Conservation (phyloP, 805 yeast species). For the Wickerhamomyces rabaulensis region DNA sequence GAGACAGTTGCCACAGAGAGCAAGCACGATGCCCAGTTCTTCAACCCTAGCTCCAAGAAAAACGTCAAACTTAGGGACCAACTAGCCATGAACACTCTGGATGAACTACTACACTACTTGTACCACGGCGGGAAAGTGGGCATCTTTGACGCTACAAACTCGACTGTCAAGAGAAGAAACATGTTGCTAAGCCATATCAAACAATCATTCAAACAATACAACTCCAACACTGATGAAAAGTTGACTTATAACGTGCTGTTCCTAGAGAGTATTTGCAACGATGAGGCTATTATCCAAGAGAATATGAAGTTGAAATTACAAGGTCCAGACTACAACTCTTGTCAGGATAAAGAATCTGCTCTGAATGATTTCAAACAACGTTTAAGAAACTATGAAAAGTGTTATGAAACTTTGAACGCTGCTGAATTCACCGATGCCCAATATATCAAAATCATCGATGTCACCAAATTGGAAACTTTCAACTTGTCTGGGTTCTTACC, state of each 20-base stretch:
- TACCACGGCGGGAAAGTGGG: slow-evolving; percentile 38
- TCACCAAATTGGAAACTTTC: slow-evolving; percentile 48
- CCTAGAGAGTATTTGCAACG: slow-evolving; percentile 31
- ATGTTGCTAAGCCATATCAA: slow-evolving; percentile 26
- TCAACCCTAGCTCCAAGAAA: slow-evolving; percentile 32
- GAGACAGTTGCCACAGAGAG: slow-evolving; percentile 3
- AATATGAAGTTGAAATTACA: slow-evolving; percentile 28
- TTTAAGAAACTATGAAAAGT: slow-evolving; percentile 45
- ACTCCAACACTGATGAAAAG: slow-evolving; percentile 33
- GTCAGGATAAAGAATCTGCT: slow-evolving; percentile 18
- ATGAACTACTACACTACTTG: slow-evolving; percentile 29
- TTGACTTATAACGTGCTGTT: slow-evolving; percentile 34
- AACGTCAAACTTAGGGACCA: slow-evolving; percentile 35
- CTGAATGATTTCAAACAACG: slow-evolving; percentile 36
- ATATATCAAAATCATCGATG: slow-evolving; percentile 56
- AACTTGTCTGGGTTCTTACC: slow-evolving; percentile 38
- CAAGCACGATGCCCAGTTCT: slow-evolving; percentile 26
- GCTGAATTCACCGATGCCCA: slow-evolving; percentile 36
- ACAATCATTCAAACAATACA: slow-evolving; percentile 29
- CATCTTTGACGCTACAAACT: slow-evolving; percentile 48
- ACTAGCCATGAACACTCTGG: slow-evolving; percentile 42
- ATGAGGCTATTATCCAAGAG: slow-evolving; percentile 22
- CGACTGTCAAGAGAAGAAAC: slow-evolving; percentile 37
- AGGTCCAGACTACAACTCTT: slow-evolving; percentile 27
- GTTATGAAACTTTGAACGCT: slow-evolving; percentile 41